Base-by-base conservation (phyloP, 495 filamentous ascomycete species). In the Amniculicola lignicola region DNA sequence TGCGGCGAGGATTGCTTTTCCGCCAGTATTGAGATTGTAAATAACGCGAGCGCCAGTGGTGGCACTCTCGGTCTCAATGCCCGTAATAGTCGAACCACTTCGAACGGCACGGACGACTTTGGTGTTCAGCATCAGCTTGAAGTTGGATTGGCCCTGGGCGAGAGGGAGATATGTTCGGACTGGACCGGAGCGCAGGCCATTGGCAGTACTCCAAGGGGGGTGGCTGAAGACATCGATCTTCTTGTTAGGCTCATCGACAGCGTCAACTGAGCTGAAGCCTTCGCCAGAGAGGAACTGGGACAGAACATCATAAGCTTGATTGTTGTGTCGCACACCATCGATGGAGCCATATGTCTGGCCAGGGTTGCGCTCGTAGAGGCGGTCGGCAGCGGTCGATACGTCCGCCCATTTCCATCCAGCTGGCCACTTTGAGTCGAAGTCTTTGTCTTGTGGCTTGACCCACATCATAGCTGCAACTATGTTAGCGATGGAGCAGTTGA, bases 401-500 rank as follows among this genome's bases (percentile, higher is more conserved):
- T 62, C 58, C 14, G 25, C 19, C 40, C 40, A 54, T 23, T 62
- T 62, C 58, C 58, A 62, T n/a, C 53, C 53, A 23, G 15, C 29
- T 14, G 58, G 58, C 50, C 44, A 62, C 25, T 57, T 49, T 1
- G 25, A 43, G 37, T 57, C 54, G 24, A 57, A 57, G 24, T 57
- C 54, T 14, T 36, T 36, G 4, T 46, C 42, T 19, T 50, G 54
- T 9, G 54, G 54, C n/a, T 28, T 38, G 36, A 57, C 44, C 16
- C 38, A 57, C 54, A 49, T 57, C 54, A 57, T 49, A 31, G 54
- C 54, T 56, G 35, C 36, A 25, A 1, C 12, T 24, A 19, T 19
- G 4, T 47, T 1, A 40, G 50, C 25, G 11, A 7, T 1, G 11
- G 18, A 11, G 24, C 16, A 12, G 29, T 10, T 14, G 36, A 3